Evolutionary conservation across 768 basidiomycete genomes (phyloP).

Genomic region (Serendipita indica): DNA sequence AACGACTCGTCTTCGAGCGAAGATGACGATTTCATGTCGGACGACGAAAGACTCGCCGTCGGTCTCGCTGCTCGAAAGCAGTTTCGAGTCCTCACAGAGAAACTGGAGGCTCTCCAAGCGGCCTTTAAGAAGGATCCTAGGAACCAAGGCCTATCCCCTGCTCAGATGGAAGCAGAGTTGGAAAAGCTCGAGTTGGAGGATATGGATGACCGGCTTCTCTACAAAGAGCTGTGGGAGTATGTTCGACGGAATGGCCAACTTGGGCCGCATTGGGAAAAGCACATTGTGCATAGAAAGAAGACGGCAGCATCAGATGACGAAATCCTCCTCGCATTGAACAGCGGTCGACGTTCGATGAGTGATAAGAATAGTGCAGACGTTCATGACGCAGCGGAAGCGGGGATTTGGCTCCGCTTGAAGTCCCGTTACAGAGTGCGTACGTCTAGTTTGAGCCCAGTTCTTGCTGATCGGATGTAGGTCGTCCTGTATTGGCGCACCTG

Average conservation of each 20-base stretch:
- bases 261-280: not conserved
- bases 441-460: too few relatives aligned
- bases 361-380: too few relatives aligned
- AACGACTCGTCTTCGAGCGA: not conserved
- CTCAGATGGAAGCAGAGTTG: not conserved
- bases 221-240: not conserved
- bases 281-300: not conserved
- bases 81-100: not conserved
- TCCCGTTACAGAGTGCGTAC: too few relatives aligned
- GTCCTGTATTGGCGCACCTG: too few relatives aligned
- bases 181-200: not conserved
- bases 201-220: not conserved
- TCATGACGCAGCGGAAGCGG: too few relatives aligned
- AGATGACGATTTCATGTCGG: not conserved
- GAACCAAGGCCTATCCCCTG: not conserved
- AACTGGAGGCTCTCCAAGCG: not conserved
- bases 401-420: too few relatives aligned
- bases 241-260: not conserved
- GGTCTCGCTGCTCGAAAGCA: constrained; percentile 5
- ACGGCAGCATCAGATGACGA: too few relatives aligned
- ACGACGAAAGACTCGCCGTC: not conserved
- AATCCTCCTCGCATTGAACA: too few relatives aligned
- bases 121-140: not conserved
- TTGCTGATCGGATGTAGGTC: too few relatives aligned
- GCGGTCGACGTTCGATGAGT: too few relatives aligned